Conservation (phyloP, 345 rosid genomes). For the Boechera stricta region DNA sequence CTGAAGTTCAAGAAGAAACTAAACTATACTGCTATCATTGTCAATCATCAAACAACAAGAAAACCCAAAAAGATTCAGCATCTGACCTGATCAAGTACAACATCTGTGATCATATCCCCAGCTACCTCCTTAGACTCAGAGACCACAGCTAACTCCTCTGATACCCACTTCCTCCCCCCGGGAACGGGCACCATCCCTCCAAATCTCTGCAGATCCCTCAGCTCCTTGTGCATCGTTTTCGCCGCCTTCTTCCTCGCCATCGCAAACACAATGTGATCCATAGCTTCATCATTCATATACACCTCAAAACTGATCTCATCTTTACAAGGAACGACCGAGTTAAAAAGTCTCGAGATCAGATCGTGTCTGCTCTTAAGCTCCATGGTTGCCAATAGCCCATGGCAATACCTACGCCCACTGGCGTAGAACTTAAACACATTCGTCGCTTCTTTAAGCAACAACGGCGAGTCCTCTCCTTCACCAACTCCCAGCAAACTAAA, state of each 20-base stretch:
- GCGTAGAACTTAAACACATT: constrained; percentile 93
- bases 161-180: constrained; percentile 78
- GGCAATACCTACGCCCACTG: constrained; percentile 91
- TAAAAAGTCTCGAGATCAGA: constrained; percentile 75
- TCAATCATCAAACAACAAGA: not conserved
- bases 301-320: constrained; percentile 94
- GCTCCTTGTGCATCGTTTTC: constrained; percentile 82
- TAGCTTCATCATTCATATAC: constrained; percentile 86
- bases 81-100: constrained; percentile 89
- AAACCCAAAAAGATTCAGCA: constrained; percentile 1
- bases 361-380: constrained; percentile 97
- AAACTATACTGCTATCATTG: not conserved
- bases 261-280: constrained; percentile 89
- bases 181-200: constrained; percentile 53
- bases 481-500: constrained; percentile 79
- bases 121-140: constrained; percentile 94
- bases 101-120: constrained; percentile 87
- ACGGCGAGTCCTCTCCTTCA: constrained; percentile 83
- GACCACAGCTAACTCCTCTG: constrained; percentile 73
- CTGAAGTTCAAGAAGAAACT: not conserved
- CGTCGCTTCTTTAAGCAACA: constrained; percentile 89
- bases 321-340: constrained; percentile 77
- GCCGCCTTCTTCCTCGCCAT: constrained; percentile 90
- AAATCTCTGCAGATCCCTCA: constrained; percentile 84
- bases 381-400: constrained; percentile 90